phyloP scores from a whole-genome alignment of 371 early-diverging fungal species.

The Cokeromyces recurvatus region DNA sequence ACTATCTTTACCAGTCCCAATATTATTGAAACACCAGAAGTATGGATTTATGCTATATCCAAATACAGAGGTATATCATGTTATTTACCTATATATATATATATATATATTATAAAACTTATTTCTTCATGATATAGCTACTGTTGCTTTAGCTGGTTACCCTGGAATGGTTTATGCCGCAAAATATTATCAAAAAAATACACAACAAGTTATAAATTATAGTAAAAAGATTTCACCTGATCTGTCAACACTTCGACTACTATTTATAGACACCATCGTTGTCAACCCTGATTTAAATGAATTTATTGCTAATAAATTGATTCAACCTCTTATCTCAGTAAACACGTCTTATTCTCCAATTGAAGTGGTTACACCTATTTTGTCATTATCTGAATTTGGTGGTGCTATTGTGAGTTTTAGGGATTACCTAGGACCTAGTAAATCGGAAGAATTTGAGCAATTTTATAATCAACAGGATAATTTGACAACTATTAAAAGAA shows the following conservation, averaged over 20 bases:
- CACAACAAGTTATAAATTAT: conserved; percentile 44
- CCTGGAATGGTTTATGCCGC: conserved; percentile 58
- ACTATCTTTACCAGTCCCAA: conserved; percentile 58
- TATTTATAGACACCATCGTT: conserved; percentile 69
- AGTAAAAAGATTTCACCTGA: conserved; percentile 58
- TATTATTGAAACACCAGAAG: conserved; percentile 56
- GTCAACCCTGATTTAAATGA: conserved; percentile 57
- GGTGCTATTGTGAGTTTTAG: conserved; percentile 66
- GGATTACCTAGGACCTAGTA: conserved; percentile 38
- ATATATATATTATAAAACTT: too few relatives aligned
- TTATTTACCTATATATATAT: too few relatives aligned
- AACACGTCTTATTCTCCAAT: conserved; percentile 44
- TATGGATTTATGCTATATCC: conserved; percentile 62
- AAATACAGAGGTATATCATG: conserved; percentile 48
- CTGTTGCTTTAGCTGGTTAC: conserved; percentile 71
- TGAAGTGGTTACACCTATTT: conserved; percentile 63
- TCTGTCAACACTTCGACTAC: conserved; percentile 56
- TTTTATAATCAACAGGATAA: conserved; percentile 10
- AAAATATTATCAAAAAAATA: conserved; percentile 44
- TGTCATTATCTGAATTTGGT: conserved; percentile 70
- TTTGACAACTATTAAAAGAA: conserved; percentile 14
- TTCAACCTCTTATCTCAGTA: conserved; percentile 58
- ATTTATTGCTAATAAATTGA: conserved; percentile 58
- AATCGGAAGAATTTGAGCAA: conserved; percentile 29
- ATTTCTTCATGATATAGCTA: conserved; percentile 42